Evolutionary conservation across 176 grass and related monocot genomes (phyloP), one percentile per base, ranked within the genome.

Genomic region (Dendrocalamus sinicus): DNA sequence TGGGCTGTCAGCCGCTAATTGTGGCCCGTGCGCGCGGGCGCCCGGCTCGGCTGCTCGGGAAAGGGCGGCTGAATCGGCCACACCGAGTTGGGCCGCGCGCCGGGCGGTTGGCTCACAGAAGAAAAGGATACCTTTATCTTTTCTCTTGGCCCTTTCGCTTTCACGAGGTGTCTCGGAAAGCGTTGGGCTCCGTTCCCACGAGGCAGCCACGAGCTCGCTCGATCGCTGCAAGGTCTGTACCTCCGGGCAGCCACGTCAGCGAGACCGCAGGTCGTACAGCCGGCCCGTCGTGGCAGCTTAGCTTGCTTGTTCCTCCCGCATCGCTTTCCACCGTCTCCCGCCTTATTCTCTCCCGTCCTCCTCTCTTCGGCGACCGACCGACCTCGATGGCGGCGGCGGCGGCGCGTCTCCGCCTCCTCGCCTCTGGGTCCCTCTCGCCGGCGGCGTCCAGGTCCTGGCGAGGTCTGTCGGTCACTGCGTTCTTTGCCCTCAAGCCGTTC

Each of bases 401-500:
- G 9, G 71, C 53, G 32, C 60, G 85, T 15, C 9, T 75, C 43
- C 70, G 81, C 7, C 52, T 75, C 16, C 44, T 91, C 17, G 19
- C 43, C 30, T 22, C 32, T 32, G 12, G 46, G 6, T 2, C 9
- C 73, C 22, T 89, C 57, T 73, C 58, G 4, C 12, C 66, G 28
- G 57, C 37, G 46, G 48, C 20, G 0, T 30, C 78, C 23, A 24
- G 17, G 20, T n/a, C 76, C 9, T 22, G 23, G 32, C 24, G 13
- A 84, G 85, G 89, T 85, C 1, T 1, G 17, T 15, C 4, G 9
- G 53, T 26, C 67, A 5, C 52, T 8, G 15, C 45, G 3, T 20
- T 69, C 43, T 1, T 1, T 71, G 84, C 80, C 8, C 17, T 24
- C 62, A 30, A 80, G 6, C n/a, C 54, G 81, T 88, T 91, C 89